Evolutionary conservation across 768 basidiomycete species (phyloP).

Genomic region (Collybiopsis confluens): DNA sequence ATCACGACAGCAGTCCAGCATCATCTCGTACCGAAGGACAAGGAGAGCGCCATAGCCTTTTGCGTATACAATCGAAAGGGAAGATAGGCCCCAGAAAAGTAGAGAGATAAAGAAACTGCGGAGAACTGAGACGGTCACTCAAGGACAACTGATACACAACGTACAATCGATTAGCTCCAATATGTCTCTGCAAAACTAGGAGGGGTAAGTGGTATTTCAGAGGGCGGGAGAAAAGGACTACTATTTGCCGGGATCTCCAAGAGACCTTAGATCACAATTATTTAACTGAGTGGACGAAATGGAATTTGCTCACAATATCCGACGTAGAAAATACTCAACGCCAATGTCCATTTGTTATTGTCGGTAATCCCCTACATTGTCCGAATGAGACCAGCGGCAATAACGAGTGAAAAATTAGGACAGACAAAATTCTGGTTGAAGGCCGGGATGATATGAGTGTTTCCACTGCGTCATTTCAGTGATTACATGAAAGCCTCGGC

Average conservation of each 20-base stretch:
- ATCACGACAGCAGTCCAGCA: not conserved
- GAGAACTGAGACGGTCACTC: not conserved
- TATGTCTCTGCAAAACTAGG: constrained; percentile 49
- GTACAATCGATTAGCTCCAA: constrained; percentile 56
- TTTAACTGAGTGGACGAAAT: too few species aligned
- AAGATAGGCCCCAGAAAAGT: constrained; percentile 50
- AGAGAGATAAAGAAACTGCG: constrained; percentile 51
- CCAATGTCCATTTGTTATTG: constrained; percentile 55
- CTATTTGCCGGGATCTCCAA: constrained; percentile 58
- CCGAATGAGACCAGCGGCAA: not conserved
- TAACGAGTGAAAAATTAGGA: not conserved
- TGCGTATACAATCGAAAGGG: constrained; percentile 50
- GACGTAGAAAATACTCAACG: constrained; percentile 57
- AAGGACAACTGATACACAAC: constrained; percentile 7
- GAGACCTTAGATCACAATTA: constrained; percentile 31
- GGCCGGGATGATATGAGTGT: constrained; percentile 46
- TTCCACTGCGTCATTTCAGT: constrained; percentile 32
- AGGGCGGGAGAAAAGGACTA: constrained; percentile 9
- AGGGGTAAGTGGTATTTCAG: not conserved
- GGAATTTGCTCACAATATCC: constrained; percentile 42
- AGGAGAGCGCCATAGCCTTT: constrained; percentile 49
- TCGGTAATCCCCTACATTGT: constrained; percentile 38
- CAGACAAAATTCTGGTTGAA: constrained; percentile 53
- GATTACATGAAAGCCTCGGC: too few species aligned
- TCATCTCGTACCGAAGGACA: constrained; percentile 30